Evolutionary conservation across 345 rosid genomes (phyloP), one percentile per base, ranked within the genome.

Genomic region (Turnera subulata): DNA sequence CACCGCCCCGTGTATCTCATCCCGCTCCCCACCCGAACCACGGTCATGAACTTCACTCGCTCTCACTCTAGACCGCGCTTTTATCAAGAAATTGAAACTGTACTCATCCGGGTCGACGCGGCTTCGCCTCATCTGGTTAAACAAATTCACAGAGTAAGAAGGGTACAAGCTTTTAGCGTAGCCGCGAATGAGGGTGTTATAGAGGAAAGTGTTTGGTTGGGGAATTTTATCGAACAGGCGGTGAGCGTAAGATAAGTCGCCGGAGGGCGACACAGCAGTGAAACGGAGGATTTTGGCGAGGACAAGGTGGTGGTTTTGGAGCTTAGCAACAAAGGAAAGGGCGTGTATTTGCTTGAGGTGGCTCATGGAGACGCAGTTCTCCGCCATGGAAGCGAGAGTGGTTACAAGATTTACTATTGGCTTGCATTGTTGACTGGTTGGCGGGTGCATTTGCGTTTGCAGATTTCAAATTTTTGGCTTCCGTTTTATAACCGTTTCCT

Each of bases 331-430:
- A 20, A 62, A 17, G 38, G 64, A 15, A 1, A 24, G 68, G 5
- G 68, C 73, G 29, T 69, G 73, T 29, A 69, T 62, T 57, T 69
- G 73, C 55, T 62, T 69, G 48, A 69, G 68, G 26, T 46, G 52
- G 50, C 14, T 24, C 67, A 62, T 56, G 58, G 50, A 62, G 13
- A 32, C 26, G 63, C 73, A 69, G 47, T 24, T 17, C 63, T 57
- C 68, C 16, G 68, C 73, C 68, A 62, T 56, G 48, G 59, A 69
- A 52, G 53, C 67, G 5, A 69, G 57, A 45, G 37, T 39, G n/a
- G 73, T 37, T 6, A 48, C 73, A 1, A 67, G 62, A 13, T 49
- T 15, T 33, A 53, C n/a, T 11, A 62, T 23, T 6, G 59, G 53
- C 53, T 46, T 62, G 53, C 67, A 45, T 53, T 53, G 53, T 53